Base-by-base conservation (phyloP, 495 filamentous ascomycete species). In the Lasiosphaeria hispida region DNA sequence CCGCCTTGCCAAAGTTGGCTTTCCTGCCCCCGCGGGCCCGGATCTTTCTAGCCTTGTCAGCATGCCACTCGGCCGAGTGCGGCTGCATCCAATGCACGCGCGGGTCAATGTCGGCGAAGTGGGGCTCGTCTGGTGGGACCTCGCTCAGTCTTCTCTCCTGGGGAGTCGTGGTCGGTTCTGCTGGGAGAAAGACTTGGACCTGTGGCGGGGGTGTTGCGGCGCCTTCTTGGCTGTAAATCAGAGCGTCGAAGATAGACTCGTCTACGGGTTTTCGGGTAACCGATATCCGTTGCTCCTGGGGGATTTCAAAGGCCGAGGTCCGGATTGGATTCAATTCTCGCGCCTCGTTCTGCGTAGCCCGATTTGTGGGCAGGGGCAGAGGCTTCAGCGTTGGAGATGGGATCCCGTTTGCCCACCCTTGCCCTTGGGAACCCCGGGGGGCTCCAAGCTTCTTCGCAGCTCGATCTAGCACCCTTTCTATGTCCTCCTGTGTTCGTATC, bases 1-100 rank as follows among this genome's bases (percentile, higher is more conserved):
- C 73, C 0, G 67, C 77, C 43, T 71, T 69, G 10, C 73, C 73
- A 36, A 77, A 70, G 36, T 72, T 72, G 9, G 60, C 65, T 55
- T 81, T 81, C 4, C 74, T 63, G 7, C 57, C 63, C 13, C 71
- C 71, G 1, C 79, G 75, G 9, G 64, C 61, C 36, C 60, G 49
- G 23, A 82, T 79, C 48, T 82, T 78, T 2, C 58, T 55, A 36
- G 67, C 64, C 48, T 82, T 82, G 17, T 62, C 52, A 3, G 50
- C 56, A 15, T 72, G 59, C 74, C 77, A 81, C 23, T 69, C 66
- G 10, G 68, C 55, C 0, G 74, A 70, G 48, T 64, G 71, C 3
- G 60, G 63, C 8, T 68, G 68, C 2, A 69, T 63, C 70, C 73
- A 79, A 45, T 73, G 72, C 3, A 72, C 58, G 3, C 73, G 72